Evolutionary conservation across 208 protist species (phyloP).

Genomic region (Acanthamoeba castellanii): DNA sequence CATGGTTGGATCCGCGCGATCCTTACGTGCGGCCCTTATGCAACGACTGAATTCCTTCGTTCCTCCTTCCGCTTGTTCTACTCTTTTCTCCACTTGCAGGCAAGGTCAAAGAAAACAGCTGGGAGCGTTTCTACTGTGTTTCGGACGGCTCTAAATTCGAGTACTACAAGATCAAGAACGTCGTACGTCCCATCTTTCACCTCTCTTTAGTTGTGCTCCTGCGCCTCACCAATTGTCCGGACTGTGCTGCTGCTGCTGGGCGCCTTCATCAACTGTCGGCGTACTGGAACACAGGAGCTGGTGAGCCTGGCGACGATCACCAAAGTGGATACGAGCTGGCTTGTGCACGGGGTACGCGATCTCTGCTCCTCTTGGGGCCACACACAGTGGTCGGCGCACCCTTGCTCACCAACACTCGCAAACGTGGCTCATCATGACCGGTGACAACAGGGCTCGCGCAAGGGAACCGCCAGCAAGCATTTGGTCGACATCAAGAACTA

Average conservation of each 20-base stretch:
- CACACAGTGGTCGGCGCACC: not conserved
- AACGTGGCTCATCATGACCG: not conserved
- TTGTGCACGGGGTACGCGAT: not conserved
- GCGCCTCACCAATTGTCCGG: not conserved
- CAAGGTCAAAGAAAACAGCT: not conserved
- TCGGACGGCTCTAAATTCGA: not conserved
- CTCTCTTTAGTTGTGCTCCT: not conserved
- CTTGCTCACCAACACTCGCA: not conserved
- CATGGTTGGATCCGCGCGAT: not conserved
- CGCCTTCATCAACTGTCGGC: not conserved
- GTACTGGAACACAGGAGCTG: not conserved
- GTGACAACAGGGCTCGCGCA: not conserved
- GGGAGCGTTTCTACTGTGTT: conserved; percentile 49
- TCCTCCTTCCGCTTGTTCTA: not conserved
- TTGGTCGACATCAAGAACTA: conserved; percentile 6
- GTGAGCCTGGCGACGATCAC: not conserved
- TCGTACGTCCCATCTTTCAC: not conserved
- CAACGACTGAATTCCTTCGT: not conserved
- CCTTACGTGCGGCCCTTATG: too few species aligned
- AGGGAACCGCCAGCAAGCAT: not conserved
- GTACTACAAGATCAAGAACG: conserved; percentile 57
- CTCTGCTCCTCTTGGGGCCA: not conserved
- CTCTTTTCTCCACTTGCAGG: not conserved
- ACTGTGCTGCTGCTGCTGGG: not conserved
- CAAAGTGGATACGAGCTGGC: conserved; percentile 13